Evolutionary conservation across 2,329 filamentous ascomycete genomes (phyloP).

Genomic region (Orbilia blumenaviensis): DNA sequence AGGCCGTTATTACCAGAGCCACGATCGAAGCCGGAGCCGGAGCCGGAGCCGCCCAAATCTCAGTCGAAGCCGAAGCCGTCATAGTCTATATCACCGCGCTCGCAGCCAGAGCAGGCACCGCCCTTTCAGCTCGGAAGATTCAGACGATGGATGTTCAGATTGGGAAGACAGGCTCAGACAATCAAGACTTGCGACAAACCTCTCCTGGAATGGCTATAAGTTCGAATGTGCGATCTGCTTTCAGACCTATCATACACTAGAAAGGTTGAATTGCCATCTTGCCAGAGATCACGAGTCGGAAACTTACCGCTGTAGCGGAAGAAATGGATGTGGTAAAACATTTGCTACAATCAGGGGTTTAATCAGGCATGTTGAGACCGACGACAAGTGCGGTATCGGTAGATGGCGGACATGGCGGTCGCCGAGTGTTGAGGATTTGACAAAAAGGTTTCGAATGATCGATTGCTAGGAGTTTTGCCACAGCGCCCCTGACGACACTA

Average conservation of each 20-base stretch:
- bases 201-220: slow-evolving; percentile 47
- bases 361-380: slow-evolving; percentile 46
- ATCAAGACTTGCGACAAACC: slow-evolving; percentile 41
- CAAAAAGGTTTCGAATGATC: slow-evolving; percentile 38
- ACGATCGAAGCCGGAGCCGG: slow-evolving; percentile 31
- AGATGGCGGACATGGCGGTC: slow-evolving; percentile 38
- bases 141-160: slow-evolving; percentile 31
- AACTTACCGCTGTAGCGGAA: slow-evolving; percentile 40
- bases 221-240: slow-evolving; percentile 51
- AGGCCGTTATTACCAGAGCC: slow-evolving; percentile 15
- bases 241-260: slow-evolving; percentile 36
- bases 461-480: slow-evolving; percentile 17
- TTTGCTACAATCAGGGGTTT: slow-evolving; percentile 39
- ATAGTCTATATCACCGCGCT: slow-evolving; percentile 33
- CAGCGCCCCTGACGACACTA: neutral
- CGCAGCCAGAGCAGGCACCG: slow-evolving; percentile 48
- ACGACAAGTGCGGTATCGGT: slow-evolving; percentile 48
- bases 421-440: slow-evolving; percentile 42
- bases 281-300: slow-evolving; percentile 35
- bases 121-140: slow-evolving; percentile 10
- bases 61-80: slow-evolving; percentile 37
- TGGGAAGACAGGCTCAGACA: slow-evolving; percentile 48
- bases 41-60: neutral
- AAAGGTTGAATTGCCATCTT: slow-evolving; percentile 46
- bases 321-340: slow-evolving; percentile 28